Evolutionary conservation across 148 eudicot species (phyloP).

Genomic region (Fagopyrum tataricum): DNA sequence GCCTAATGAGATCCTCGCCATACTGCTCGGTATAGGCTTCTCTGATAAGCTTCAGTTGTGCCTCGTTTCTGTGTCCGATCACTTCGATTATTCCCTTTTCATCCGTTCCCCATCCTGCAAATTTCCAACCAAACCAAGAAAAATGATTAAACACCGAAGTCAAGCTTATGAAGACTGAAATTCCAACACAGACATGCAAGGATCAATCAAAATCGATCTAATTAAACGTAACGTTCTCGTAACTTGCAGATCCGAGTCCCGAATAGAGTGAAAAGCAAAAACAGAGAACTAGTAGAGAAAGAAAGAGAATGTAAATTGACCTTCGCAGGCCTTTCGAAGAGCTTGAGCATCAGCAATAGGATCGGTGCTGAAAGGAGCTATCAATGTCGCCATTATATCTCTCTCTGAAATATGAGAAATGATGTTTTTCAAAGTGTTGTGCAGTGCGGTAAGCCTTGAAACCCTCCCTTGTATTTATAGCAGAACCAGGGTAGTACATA

Average conservation of each 20-base stretch:
- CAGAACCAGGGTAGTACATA: neutral
- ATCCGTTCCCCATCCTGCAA: constrained; percentile 68
- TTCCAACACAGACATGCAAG: neutral
- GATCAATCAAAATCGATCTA: neutral
- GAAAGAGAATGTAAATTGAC: constrained; percentile 19
- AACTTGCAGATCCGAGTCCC: neutral
- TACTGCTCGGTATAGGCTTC: constrained; percentile 48
- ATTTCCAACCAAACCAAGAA: neutral
- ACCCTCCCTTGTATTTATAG: neutral
- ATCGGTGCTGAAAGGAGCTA: constrained; percentile 51
- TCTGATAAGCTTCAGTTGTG: constrained; percentile 53
- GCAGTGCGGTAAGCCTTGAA: neutral
- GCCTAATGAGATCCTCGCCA: constrained; percentile 48
- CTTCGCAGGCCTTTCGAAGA: constrained; percentile 67
- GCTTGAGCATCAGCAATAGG: constrained; percentile 74
- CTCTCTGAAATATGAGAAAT: neutral
- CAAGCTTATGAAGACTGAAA: neutral
- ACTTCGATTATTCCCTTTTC: constrained; percentile 61
- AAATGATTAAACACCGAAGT: neutral
- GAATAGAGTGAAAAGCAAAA: neutral
- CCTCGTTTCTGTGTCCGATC: constrained; percentile 54
- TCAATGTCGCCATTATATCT: constrained; percentile 52
- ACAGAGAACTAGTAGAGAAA: neutral
- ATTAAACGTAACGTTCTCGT: neutral
- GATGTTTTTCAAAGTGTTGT: neutral